Evolutionary conservation across 805 yeast species (phyloP).

Genomic region (Wickerhamiella hasegawae): DNA sequence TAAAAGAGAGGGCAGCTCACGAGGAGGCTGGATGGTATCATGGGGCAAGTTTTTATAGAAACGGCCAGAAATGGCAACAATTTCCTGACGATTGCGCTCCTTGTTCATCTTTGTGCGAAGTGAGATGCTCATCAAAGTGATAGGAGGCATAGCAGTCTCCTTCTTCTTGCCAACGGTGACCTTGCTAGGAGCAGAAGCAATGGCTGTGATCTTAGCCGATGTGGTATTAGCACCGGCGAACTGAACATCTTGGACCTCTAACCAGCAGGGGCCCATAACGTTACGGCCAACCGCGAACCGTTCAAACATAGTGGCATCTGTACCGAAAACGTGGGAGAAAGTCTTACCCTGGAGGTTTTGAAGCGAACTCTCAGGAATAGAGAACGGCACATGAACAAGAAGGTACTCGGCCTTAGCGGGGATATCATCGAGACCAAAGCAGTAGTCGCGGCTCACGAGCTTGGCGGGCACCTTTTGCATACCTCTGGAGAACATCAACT

Average conservation of each 20-base stretch:
- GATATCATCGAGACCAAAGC: constrained; percentile 69
- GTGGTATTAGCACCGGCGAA: constrained; percentile 49
- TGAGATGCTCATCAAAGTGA: constrained; percentile 58
- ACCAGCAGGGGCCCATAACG: constrained; percentile 97
- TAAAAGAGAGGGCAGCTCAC: constrained; percentile 40
- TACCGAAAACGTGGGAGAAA: constrained; percentile 66
- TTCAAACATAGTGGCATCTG: constrained; percentile 60
- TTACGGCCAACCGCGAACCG: constrained; percentile 66
- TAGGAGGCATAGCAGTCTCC: constrained; percentile 35
- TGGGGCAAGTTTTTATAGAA: constrained; percentile 57
- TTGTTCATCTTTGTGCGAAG: constrained; percentile 68
- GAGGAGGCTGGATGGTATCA: constrained; percentile 44
- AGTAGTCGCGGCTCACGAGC: constrained; percentile 62
- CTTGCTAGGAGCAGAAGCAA: constrained; percentile 24
- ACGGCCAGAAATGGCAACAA: constrained; percentile 68
- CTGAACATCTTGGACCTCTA: constrained; percentile 51
- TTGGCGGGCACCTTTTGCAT: constrained; percentile 48
- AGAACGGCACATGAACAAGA: constrained; percentile 57
- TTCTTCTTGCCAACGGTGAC: constrained; percentile 29
- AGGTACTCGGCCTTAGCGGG: constrained; percentile 72
- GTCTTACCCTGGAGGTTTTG: constrained; percentile 63
- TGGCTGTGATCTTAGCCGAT: constrained; percentile 66
- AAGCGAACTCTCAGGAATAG: constrained; percentile 19
- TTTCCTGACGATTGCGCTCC: constrained; percentile 66
- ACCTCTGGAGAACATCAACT: constrained; percentile 47